phyloP scores from a whole-genome alignment of 306 rosid species.

The Pachyrhizus erosus region DNA sequence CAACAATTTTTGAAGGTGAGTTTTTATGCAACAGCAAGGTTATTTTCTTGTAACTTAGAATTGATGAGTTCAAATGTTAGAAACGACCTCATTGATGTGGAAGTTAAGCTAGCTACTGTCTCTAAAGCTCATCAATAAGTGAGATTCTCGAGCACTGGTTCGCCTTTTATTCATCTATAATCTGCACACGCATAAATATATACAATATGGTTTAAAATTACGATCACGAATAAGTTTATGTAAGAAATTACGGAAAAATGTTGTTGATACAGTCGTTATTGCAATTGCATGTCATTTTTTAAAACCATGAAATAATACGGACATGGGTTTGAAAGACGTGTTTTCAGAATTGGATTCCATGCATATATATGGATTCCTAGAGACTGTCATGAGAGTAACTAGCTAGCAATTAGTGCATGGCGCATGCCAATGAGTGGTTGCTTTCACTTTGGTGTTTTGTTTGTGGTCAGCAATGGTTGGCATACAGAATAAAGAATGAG shows the following conservation, averaged over 20 bases:
- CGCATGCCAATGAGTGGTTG: conserved; percentile 60
- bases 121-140: background rate
- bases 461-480: conserved; percentile 44
- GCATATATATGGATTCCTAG: conserved; percentile 48
- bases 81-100: background rate
- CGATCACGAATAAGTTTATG: no score
- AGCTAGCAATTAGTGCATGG: conserved; percentile 50
- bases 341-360: conserved; percentile 54
- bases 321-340: conserved; percentile 31
- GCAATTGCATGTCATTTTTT: no score
- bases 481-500: conserved; percentile 63
- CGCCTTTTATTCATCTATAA: background rate
- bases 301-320: background rate
- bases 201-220: no score
- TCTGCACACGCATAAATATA: background rate
- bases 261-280: no score
- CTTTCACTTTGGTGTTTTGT: conserved; percentile 43
- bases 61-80: background rate
- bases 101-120: background rate
- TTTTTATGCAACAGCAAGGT: background rate
- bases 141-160: background rate
- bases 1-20: background rate
- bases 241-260: no score
- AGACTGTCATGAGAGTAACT: conserved; percentile 36
- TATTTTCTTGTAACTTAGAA: background rate